Evolutionary conservation across 257 asterid species (phyloP).

Genomic region (Verbascum thapsus): DNA sequence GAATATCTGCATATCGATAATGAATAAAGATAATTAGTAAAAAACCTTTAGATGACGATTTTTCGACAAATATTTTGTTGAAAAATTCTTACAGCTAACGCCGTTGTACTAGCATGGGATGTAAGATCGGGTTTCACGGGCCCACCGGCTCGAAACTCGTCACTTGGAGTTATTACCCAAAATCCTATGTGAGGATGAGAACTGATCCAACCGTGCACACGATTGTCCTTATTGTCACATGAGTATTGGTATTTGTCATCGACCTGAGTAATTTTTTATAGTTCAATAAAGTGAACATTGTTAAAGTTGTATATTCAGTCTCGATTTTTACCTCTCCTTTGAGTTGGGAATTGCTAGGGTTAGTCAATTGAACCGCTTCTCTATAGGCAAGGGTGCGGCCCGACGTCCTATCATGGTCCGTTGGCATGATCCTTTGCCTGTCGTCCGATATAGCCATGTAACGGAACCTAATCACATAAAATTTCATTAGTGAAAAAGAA

Average conservation of each 20-base stretch:
- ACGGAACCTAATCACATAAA: no score
- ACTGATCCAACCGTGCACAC: conserved; percentile 75
- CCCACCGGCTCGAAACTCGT: conserved; percentile 67
- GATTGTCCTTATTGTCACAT: conserved; percentile 49
- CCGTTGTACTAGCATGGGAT: conserved; percentile 59
- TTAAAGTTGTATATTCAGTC: no score
- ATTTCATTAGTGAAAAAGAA: no score
- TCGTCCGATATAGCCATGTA: no score
- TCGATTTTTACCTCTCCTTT: no score
- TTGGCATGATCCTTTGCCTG: no score
- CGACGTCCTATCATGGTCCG: no score
- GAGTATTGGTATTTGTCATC: conserved; percentile 77
- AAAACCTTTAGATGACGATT: no score
- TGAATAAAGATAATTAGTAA: not conserved
- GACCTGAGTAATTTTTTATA: conserved; percentile 36
- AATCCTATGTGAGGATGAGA: conserved; percentile 43
- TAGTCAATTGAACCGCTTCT: no score
- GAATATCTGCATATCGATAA: conserved; percentile 37
- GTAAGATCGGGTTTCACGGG: conserved; percentile 65
- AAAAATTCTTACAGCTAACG: conserved; percentile 58
- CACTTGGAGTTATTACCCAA: conserved; percentile 71
- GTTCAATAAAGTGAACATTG: not conserved
- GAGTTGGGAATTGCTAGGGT: no score
- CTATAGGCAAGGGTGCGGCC: no score
- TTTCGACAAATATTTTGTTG: no score